A percentile compares a stretch with the other conserved stretches of the same genome.
Evolutionary conservation across 495 filamentous ascomycete genomes (phyloP).

Genomic region (Neurospora intermedia): DNA sequence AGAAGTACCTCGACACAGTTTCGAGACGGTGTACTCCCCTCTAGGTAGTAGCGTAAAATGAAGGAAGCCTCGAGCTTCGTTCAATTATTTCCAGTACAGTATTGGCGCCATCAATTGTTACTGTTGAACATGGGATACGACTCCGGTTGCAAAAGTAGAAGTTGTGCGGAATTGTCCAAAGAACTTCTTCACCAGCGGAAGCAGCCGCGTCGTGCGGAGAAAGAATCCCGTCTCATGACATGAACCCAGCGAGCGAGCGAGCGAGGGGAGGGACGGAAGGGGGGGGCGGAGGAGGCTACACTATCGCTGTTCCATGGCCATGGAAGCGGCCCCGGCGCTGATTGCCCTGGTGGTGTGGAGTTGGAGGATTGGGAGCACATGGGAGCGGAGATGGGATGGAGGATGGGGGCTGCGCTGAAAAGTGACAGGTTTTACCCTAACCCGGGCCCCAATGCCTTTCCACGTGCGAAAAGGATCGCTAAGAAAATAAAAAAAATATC

Average conservation of each 20-base stretch:
- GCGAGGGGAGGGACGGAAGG: not conserved
- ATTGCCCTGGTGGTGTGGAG: not conserved
- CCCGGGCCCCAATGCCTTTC: not conserved
- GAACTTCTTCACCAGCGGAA: not conserved
- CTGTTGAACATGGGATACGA: not conserved
- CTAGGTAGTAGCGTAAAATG: not conserved
- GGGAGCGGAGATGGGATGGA: not conserved
- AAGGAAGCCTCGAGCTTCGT: not conserved
- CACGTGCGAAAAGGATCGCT: not conserved
- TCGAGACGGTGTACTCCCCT: not conserved
- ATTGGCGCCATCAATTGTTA: not conserved
- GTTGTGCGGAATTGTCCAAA: not conserved
- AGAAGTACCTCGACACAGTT: not conserved
- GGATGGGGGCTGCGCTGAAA: not conserved
- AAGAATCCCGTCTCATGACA: not conserved
- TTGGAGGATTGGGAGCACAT: not conserved
- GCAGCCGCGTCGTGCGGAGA: not conserved
- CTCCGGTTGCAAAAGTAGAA: not conserved
- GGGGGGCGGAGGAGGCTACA: not conserved
- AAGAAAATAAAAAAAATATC: too few relatives aligned
- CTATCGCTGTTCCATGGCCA: not conserved
- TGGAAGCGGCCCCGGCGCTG: not conserved
- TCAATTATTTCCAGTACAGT: not conserved
- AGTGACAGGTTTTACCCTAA: not conserved
- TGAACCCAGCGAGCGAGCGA: not conserved